A percentile compares a stretch with the other conserved stretches of the same genome.
These are phyloP conservation scores for Vigna trinervia DNA, from an alignment of 306 rosid genomes.

Conservation along the genomic window DNA sequence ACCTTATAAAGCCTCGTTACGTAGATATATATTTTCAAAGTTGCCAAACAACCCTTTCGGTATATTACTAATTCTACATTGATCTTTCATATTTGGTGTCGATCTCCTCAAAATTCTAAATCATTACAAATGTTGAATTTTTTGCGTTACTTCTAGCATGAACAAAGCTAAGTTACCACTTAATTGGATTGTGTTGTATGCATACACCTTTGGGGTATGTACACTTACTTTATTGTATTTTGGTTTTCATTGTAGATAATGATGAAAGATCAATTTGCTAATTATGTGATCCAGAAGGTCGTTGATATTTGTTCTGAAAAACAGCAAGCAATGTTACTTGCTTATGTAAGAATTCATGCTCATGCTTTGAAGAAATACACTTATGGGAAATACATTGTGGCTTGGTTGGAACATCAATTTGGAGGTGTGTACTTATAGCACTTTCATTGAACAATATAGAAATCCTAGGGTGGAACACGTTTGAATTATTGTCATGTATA, in stretches of 20 bases:
- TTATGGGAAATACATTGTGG: conserved; percentile 67
- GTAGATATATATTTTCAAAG: neutral
- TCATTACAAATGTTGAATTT: neutral
- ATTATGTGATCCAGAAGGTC: conserved; percentile 67
- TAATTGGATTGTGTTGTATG: conserved; percentile 26
- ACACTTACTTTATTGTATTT: conserved; percentile 24
- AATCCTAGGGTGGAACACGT: neutral
- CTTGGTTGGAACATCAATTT: conserved; percentile 55
- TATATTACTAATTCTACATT: neutral
- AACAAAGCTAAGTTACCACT: neutral
- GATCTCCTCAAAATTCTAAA: neutral
- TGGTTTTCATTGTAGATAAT: conserved; percentile 47
- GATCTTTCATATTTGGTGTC: neutral
- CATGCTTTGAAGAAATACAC: conserved; percentile 76
- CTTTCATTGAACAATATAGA: neutral
- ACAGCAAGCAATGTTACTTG: conserved; percentile 51
- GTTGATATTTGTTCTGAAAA: conserved; percentile 60
- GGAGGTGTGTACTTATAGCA: conserved; percentile 42
- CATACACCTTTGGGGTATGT: conserved; percentile 7
- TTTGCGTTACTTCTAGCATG: neutral
- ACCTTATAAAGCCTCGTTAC: neutral
- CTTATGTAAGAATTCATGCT: conserved; percentile 56
- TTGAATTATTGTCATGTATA: neutral
- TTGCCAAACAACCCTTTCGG: neutral
- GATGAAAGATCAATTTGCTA: conserved; percentile 63